Base-by-base conservation (phyloP, 2,329 filamentous ascomycete species). In the Bipolaris bicolor region DNA sequence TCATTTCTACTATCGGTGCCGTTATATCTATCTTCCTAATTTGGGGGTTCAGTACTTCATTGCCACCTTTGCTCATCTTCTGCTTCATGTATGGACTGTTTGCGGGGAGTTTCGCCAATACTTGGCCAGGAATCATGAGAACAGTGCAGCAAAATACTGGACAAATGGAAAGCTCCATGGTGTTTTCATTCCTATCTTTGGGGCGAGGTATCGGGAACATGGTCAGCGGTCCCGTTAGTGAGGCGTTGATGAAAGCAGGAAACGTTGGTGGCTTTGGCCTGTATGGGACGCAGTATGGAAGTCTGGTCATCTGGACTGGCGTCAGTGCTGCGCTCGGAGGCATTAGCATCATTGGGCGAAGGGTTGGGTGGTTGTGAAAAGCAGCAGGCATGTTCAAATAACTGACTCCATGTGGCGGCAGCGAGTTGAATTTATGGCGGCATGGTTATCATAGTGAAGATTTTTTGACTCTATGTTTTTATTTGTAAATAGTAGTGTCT, bases 191-290 rank as follows among this genome's bases (percentile, higher is more conserved):
- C 9, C 68, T 84, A 58, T 75, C 75, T 2, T 77, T 78, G 3
- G 82, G 81, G 0, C 75, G 81, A 15, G 83, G 82, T 0, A 77
- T 84, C 47, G 82, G 82, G 1, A 81, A 79, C 65, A 76, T 85
- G 3, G 75, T 79, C 0, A 78, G 75, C 52, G 82, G 82, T 1
- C 82, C 83, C 0, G 58, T 84, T 41, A 83, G 81, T 53, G 81
- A 83, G 59, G 74, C 68, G 13, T 57, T 82, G 50, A 57, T 81
- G 13, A 60, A 62, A 20, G 63, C 55, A 0, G 66, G 67, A 1
- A 53, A 53, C 6, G 24, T 65, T 10, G 64, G 61, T 9, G 39
- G 36, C 2, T 41, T 31, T 10, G 70, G 72, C 15, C 69, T 73
- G 6, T 81, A 80, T 67, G 78, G 75, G 0, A 77, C 66, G n/a